These are phyloP conservation scores for Saturnispora galanensis DNA, from an alignment of 805 yeast genomes.

Conservation along the genomic window DNA sequence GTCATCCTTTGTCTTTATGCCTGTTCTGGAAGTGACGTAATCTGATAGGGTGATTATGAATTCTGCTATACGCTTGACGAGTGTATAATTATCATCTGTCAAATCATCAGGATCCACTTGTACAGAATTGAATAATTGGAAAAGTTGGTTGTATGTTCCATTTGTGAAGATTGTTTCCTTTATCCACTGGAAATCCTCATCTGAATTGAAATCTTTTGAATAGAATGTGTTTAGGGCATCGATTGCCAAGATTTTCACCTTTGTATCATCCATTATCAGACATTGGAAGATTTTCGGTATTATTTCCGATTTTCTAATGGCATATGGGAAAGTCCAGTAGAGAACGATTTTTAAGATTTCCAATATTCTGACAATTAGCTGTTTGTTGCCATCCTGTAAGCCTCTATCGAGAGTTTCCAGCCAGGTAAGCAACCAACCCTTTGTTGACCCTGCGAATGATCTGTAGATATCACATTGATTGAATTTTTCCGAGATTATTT, in stretches of 20 bases:
- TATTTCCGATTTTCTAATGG: constrained; percentile 57
- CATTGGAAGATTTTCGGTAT: constrained; percentile 53
- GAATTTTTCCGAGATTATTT: constrained; percentile 50
- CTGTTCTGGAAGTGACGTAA: constrained; percentile 36
- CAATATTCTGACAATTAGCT: constrained; percentile 47
- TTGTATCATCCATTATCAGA: constrained; percentile 46
- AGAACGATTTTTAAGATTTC: constrained; percentile 83
- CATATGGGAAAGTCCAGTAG: constrained; percentile 80
- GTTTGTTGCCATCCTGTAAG: constrained; percentile 19
- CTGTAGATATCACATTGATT: constrained; percentile 56
- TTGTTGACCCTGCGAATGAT: constrained; percentile 54
- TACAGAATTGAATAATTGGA: constrained; percentile 51
- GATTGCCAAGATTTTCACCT: constrained; percentile 71
- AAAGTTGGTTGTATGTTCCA: constrained; percentile 63
- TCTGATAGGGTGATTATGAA: constrained; percentile 84
- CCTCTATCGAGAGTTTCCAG: constrained; percentile 39
- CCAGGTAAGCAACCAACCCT: constrained; percentile 89
- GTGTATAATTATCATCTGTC: constrained; percentile 63
- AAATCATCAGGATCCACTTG: constrained; percentile 59
- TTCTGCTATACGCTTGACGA: constrained; percentile 84
- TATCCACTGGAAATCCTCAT: constrained; percentile 63
- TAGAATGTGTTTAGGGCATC: constrained; percentile 86
- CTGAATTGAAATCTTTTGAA: constrained; percentile 62
- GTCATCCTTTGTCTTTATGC: constrained; percentile 34
- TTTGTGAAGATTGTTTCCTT: constrained; percentile 69